phyloP scores from a whole-genome alignment of 2,329 filamentous ascomycete species.

The Cladobotryum mycophilum region DNA sequence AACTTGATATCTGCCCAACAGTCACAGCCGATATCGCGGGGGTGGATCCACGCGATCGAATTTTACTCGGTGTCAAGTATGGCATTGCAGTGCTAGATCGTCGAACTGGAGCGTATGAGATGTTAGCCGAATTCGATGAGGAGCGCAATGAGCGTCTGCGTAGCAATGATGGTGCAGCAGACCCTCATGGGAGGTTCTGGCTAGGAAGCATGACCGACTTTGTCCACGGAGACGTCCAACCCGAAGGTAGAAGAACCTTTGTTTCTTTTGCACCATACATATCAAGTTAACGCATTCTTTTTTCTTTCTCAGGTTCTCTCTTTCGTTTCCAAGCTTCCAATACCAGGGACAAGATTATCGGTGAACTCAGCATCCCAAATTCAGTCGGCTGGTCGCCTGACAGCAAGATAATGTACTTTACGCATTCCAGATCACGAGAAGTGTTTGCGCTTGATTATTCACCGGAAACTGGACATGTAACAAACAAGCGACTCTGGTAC shows the following conservation, averaged over 20 bases:
- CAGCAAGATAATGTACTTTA: constrained; percentile 72
- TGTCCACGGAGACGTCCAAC: constrained; percentile 48
- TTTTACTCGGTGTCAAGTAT: constrained; percentile 74
- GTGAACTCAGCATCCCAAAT: constrained; percentile 72
- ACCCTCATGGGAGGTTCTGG: constrained; percentile 78
- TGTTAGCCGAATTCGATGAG: constrained; percentile 44
- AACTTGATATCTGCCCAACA: constrained; percentile 49
- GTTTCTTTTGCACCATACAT: too few relatives aligned
- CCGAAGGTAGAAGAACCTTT: constrained; percentile 42
- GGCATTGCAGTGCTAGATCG: constrained; percentile 75
- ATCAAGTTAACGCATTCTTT: too few relatives aligned
- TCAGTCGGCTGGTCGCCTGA: constrained; percentile 74
- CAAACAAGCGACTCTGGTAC: constrained; percentile 68
- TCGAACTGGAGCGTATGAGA: constrained; percentile 46
- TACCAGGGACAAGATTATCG: constrained; percentile 53
- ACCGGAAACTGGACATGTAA: constrained; percentile 53
- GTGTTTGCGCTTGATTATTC: constrained; percentile 74
- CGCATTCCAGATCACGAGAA: constrained; percentile 64
- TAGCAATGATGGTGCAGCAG: constrained; percentile 77
- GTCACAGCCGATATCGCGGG: constrained; percentile 77
- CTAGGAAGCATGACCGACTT: constrained; percentile 81
- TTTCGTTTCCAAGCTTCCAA: constrained; percentile 57
- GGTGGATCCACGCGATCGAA: constrained; percentile 52
- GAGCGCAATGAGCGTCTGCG: constrained; percentile 47
- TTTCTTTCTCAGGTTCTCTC: constrained; percentile 53